Percentiles rank a stretch among this genome's conserved stretches.
Conservation (phyloP, 2,329 filamentous ascomycete genomes). For the Kalmusia sp. region DNA sequence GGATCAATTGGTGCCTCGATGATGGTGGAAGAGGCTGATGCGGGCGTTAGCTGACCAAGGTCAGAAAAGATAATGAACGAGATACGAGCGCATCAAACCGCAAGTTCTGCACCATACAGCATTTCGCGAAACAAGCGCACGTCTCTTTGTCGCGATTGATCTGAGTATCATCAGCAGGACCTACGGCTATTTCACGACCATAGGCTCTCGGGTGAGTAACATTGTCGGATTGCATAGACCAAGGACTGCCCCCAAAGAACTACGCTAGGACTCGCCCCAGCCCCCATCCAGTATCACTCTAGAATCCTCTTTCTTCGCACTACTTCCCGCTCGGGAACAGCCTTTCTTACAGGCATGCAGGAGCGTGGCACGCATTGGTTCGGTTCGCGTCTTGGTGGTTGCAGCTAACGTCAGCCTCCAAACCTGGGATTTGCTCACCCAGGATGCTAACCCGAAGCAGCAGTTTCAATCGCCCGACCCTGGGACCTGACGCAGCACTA, state of each 20-base stretch:
- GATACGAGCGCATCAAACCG: too few relatives aligned
- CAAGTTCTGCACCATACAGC: too few relatives aligned
- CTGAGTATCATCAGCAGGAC: too few relatives aligned
- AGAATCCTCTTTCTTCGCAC: not conserved
- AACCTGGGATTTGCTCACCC: not conserved
- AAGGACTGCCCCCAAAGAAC: not conserved
- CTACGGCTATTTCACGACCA: too few relatives aligned
- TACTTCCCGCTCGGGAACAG: conserved; percentile 6
- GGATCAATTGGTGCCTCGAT: not conserved
- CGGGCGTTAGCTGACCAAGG: not conserved
- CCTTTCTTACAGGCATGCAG: not conserved
- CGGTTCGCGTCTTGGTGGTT: not conserved
- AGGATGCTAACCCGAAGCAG: not conserved
- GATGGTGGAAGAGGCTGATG: not conserved
- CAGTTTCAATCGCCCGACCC: conserved; percentile 7
- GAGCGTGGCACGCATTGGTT: not conserved
- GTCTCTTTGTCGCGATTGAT: too few relatives aligned
- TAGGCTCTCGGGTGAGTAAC: too few relatives aligned
- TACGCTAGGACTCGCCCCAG: not conserved
- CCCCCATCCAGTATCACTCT: not conserved
- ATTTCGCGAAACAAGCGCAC: too few relatives aligned
- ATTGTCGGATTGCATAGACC: too few relatives aligned
- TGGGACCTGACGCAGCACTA: conserved; percentile 6
- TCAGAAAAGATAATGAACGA: not conserved
- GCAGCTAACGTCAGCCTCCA: conserved; percentile 15